Base-by-base conservation (phyloP, 139 green algal species). In the Chlamydomonas eustigma region DNA sequence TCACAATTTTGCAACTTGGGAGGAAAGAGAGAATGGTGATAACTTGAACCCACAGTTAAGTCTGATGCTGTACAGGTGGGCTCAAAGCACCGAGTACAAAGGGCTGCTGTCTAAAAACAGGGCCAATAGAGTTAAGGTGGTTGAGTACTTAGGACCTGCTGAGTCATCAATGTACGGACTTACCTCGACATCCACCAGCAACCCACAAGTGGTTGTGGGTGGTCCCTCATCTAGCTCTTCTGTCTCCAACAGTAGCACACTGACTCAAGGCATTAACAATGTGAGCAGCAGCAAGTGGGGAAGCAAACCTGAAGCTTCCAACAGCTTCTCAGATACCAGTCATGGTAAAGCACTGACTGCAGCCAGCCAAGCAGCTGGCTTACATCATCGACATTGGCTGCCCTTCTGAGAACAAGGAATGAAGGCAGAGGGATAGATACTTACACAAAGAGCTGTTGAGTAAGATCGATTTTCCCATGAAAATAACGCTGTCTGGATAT, bases 51-150 rank as follows among this genome's bases (percentile, higher is more conserved):
- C 5, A 5, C n/a, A 69, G 58, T 6, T 69, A 6, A n/a, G n/a
- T n/a, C n/a, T n/a, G n/a, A n/a, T n/a, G n/a, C n/a, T n/a, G n/a
- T n/a, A n/a, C 71, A 82, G 77, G 72, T 84, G 78, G 78, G 73
- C 84, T 1, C 81, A 89, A 37, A 84, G 80, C 38, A 50, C 79
- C 0, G 78, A 92, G 83, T 92, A 85, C 79, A 88, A 84, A 68
- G 34, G 35, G 1, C 75, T 92, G 32, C 31, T 89, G 37, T 39
- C 74, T 18, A 83, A 78, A 51, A 87, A 90, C 71, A 37, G 71
- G 0, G 25, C 50, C 0, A 68, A 84, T 64, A 36, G 75, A 1
- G 75, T 81, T 12, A 68, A 80, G 74, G 12, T 75, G 12, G 25
- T 67, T 39, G 52, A 78, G 73, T 64, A 37, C 36, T 39, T 72